Evolutionary conservation across 768 basidiomycete genomes (phyloP).

Genomic region (Mycena vulgaris): DNA sequence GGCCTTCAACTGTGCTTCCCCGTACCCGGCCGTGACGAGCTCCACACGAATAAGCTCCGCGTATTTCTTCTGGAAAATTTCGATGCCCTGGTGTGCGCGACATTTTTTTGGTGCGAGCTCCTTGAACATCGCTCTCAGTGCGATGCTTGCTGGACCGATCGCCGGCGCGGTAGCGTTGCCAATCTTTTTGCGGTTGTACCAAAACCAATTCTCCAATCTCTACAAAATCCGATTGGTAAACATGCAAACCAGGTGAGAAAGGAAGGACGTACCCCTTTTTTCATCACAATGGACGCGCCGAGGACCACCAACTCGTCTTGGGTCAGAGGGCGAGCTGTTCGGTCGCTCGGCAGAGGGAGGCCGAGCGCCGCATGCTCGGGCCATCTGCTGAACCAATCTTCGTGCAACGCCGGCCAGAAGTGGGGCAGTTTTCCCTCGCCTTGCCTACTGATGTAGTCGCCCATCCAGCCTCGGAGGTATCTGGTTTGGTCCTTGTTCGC

Average conservation of each 20-base stretch:
- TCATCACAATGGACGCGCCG: background rate
- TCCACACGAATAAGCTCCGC: background rate
- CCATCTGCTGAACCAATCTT: background rate
- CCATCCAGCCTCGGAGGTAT: background rate
- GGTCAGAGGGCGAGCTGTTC: background rate
- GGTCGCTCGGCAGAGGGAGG: background rate
- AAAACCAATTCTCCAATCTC: conserved; percentile 10
- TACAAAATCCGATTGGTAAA: no score
- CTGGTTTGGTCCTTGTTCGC: background rate
- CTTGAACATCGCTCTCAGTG: no score
- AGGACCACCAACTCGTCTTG: background rate
- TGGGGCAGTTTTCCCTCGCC: background rate
- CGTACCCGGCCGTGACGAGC: background rate
- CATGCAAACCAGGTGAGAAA: no score
- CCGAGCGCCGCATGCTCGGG: background rate
- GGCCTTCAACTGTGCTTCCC: background rate
- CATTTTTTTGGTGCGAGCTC: background rate
- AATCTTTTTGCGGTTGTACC: conserved; percentile 6
- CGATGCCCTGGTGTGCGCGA: conserved; percentile 7
- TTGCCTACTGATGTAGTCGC: conserved; percentile 14
- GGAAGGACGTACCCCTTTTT: background rate
- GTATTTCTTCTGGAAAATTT: conserved; percentile 12
- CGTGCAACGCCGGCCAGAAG: conserved; percentile 5
- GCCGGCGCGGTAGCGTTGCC: background rate
- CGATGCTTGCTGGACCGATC: no score